Evolutionary conservation across 768 basidiomycete species (phyloP), one percentile per base, ranked within the genome.

Genomic region (Rhizopogon roseolus): DNA sequence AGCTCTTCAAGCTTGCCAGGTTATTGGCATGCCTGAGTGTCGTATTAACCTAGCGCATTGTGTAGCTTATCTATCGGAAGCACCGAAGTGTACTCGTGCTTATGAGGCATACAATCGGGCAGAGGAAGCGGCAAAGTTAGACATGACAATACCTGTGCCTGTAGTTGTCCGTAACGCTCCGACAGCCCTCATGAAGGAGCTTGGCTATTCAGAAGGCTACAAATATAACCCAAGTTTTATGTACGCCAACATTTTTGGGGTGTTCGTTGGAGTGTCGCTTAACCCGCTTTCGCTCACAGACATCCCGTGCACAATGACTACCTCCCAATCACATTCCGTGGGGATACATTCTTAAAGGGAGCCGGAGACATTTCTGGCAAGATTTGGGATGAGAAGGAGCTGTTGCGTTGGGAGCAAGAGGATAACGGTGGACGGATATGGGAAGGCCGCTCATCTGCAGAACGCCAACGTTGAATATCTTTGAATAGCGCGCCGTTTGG

Each of bases 21-120:
- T 72, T 6, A 73, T 88, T 50, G 87, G 88, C n/a, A 88, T 90
- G 87, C 88, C 88, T 2, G 89, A 88, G 62, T 89, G 87, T 67
- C 77, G 87, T 49, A 87, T 86, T 59, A 86, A 88, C 57, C 75
- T 91, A 32, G 86, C 88, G 27, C 90, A 93, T 62, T 74, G 85
- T 29, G 81, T 92, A 14, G 77, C 83, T 27, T 90, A 91, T 66
- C 80, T 94, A 45, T 75, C 86, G n/a, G 88, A 90, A 66, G 85
- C 90, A 2, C 85, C 84, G 0, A 94, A 94, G 68, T 87, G 84
- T 29, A 90, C 88, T 0, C 81, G 91, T 19, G 69, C 86, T 4
- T 94, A 93, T 62, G 82, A 84, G 50, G 92, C 84, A 0, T 93
- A 92, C 68, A 81, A 80, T 22, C 73, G 77, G 32, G 88, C 88